Conservation (phyloP, 1,284 basidiomycete species). For the Puccinia coronata region DNA sequence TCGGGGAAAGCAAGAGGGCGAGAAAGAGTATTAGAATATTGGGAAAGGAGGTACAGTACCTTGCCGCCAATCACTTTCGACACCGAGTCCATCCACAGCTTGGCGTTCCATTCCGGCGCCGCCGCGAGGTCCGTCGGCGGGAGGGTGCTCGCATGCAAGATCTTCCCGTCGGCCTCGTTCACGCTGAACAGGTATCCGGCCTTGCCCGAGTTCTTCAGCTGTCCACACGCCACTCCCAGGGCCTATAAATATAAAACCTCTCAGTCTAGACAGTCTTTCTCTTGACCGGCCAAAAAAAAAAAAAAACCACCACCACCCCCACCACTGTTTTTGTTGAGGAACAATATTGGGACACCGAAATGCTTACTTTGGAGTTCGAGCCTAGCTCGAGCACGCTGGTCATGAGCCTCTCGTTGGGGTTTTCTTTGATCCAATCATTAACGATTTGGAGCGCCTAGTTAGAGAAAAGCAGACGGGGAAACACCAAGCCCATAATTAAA, state of each 20-base stretch:
- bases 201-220: conserved; percentile 72
- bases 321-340: too few relatives aligned
- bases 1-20: too few relatives aligned
- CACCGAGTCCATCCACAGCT: conserved; percentile 78
- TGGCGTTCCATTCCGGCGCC: conserved; percentile 64
- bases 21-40: background rate
- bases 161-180: conserved; percentile 68
- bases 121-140: conserved; percentile 59
- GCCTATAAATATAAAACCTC: conserved; percentile 60
- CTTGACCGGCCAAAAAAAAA: too few relatives aligned
- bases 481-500: too few relatives aligned
- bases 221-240: conserved; percentile 58
- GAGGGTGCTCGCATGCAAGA: conserved; percentile 85
- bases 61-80: conserved; percentile 80
- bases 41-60: conserved; percentile 61
- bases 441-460: conserved; percentile 45
- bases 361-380: conserved; percentile 42
- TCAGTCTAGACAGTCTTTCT: too few relatives aligned
- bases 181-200: conserved; percentile 84
- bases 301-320: too few relatives aligned
- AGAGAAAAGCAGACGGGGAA: background rate
- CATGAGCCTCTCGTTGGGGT: conserved; percentile 44
- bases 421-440: conserved; percentile 33
- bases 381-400: conserved; percentile 31
- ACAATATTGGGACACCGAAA: background rate